Conservation (phyloP, 2,329 filamentous ascomycete species). For the Trichoderma koningii region DNA sequence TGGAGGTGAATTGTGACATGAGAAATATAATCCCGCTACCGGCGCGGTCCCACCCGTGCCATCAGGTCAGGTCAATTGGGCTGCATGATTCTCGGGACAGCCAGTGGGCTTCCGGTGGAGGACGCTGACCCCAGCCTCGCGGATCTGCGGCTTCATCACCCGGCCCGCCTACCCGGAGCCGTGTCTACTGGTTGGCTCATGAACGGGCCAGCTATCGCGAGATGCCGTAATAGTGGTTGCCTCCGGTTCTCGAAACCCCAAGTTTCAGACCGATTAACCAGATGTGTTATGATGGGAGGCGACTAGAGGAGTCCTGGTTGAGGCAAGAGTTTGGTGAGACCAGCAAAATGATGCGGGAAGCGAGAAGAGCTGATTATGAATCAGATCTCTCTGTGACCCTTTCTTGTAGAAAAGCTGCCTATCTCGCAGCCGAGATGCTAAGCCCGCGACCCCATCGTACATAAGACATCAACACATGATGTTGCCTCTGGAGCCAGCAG, state of each 20-base stretch:
- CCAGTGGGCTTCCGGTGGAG: conserved; percentile 20
- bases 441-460: background rate
- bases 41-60: conserved; percentile 26
- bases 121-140: conserved; percentile 18
- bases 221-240: conserved; percentile 36
- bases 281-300: conserved; percentile 48
- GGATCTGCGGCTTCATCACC: conserved; percentile 24
- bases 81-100: conserved; percentile 20
- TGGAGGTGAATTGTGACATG: conserved; percentile 45
- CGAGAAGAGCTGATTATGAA: background rate
- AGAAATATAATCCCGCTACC: background rate
- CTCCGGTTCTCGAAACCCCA: conserved; percentile 48
- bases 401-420: background rate
- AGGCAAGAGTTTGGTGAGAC: too few relatives aligned
- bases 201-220: conserved; percentile 15
- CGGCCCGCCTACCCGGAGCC: conserved; percentile 27
- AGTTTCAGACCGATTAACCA: conserved; percentile 54
- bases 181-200: conserved; percentile 2
- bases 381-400: background rate
- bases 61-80: conserved; percentile 7
- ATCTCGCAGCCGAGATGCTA: background rate
- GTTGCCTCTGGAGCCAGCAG: too few relatives aligned
- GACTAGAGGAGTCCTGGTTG: too few relatives aligned
- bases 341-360: background rate
- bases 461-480: background rate